phyloP scores from a whole-genome alignment of 2,329 filamentous ascomycete genomes.

The Botrytis tulipae region DNA sequence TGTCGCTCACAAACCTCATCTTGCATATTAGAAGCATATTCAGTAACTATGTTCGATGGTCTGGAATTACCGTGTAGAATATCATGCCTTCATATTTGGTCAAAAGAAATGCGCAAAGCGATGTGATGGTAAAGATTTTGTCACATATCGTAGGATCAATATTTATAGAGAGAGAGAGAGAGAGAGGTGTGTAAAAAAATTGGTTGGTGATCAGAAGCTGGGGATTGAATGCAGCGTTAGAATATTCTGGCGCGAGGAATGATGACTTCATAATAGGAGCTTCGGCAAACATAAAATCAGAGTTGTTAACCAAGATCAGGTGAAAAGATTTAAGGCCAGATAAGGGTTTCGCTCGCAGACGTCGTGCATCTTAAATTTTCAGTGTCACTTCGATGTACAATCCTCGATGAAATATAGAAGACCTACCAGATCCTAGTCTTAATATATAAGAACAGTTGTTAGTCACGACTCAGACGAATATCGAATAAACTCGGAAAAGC shows the following conservation, averaged over 20 bases:
- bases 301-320: not conserved
- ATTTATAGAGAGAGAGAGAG: no score
- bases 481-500: not conserved
- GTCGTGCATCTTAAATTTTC: not conserved
- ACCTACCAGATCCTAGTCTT: accelerated
- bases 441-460: not conserved
- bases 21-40: not conserved
- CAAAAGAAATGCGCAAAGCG: not conserved
- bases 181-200: no score
- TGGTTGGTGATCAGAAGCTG: not conserved
- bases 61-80: accelerated
- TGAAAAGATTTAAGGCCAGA: not conserved
- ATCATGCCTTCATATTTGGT: not conserved
- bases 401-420: not conserved
- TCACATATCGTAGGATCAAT: not conserved
- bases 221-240: not conserved
- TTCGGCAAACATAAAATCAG: not conserved
- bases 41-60: not conserved
- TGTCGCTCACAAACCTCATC: not conserved
- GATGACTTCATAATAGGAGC: not conserved
- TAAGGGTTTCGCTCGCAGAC: no score
- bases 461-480: not conserved
- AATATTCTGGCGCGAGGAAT: not conserved
- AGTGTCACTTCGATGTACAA: not conserved
- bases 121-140: not conserved